Conservation (phyloP, 148 eudicot genomes). For the Nepenthes mirabilis region DNA sequence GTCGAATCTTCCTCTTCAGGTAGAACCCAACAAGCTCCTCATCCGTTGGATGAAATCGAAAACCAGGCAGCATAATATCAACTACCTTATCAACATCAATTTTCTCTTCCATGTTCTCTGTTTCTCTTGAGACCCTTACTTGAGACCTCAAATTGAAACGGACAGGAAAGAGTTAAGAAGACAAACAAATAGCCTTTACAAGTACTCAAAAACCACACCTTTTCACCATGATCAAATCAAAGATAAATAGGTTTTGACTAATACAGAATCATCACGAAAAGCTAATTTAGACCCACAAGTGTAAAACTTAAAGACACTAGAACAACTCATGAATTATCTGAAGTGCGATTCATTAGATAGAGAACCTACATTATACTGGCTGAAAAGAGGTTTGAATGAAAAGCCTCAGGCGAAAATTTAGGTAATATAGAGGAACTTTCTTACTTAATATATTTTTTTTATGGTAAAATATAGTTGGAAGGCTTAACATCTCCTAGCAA, state of each 20-base stretch:
- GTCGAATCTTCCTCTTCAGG: constrained; percentile 42
- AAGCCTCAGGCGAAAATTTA: too few species aligned
- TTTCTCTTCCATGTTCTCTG: constrained; percentile 25
- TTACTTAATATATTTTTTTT: too few species aligned
- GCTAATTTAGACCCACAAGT: constrained; percentile 6
- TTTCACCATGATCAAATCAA: too few species aligned
- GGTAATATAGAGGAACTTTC: too few species aligned
- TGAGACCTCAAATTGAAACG: not conserved
- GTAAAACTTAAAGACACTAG: constrained; percentile 2
- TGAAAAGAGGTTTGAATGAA: not conserved
- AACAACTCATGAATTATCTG: not conserved
- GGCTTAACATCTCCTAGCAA: too few species aligned
- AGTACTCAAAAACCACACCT: too few species aligned
- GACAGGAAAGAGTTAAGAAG: not conserved
- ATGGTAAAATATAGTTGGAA: too few species aligned
- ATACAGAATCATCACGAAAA: constrained; percentile 7
- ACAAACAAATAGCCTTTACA: constrained; percentile 1
- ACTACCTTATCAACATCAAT: constrained; percentile 26
- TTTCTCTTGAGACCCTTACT: not conserved
- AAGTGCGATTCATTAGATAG: not conserved
- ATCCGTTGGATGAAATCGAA: constrained; percentile 68
- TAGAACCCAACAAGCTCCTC: constrained; percentile 65
- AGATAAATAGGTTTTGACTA: not conserved
- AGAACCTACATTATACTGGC: not conserved
- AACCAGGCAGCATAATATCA: constrained; percentile 49